Conservation (phyloP, 768 basidiomycete species). For the Amanita jacksonii region DNA sequence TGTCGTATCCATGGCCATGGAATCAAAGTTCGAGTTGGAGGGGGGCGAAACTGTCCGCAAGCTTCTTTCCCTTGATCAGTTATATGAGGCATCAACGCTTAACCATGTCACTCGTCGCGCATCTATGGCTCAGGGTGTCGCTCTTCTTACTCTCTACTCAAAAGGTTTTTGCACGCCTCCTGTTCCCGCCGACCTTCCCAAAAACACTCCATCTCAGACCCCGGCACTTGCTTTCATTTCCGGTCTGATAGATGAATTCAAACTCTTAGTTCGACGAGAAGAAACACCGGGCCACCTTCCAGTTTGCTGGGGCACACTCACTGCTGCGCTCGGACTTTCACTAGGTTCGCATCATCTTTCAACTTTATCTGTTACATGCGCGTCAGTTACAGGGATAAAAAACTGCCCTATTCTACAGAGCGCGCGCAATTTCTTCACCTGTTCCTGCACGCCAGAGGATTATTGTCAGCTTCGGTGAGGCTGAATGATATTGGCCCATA, state of each 20-base stretch:
- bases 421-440: slow-evolving; percentile 81
- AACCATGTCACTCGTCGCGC: slow-evolving; percentile 86
- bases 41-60: slow-evolving; percentile 27
- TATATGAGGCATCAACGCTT: slow-evolving; percentile 80
- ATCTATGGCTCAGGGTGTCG: slow-evolving; percentile 86
- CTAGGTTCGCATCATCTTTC: slow-evolving; percentile 38
- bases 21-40: slow-evolving; percentile 3
- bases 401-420: slow-evolving; percentile 33
- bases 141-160: slow-evolving; percentile 80
- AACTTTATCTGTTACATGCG: neutral
- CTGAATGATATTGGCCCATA: slow-evolving; percentile 92
- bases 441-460: slow-evolving; percentile 83
- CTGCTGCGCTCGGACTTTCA: slow-evolving; percentile 63
- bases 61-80: slow-evolving; percentile 53
- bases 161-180: slow-evolving; percentile 66
- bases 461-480: slow-evolving; percentile 88
- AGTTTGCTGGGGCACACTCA: slow-evolving; percentile 84
- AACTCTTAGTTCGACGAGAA: slow-evolving; percentile 54
- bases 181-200: slow-evolving; percentile 13
- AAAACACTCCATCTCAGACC: neutral
- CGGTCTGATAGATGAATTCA: slow-evolving; percentile 45
- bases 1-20: slow-evolving; percentile 18
- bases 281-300: slow-evolving; percentile 76
- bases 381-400: slow-evolving; percentile 5
- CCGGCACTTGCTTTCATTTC: slow-evolving; percentile 33